These are phyloP conservation scores for Heritiera fomes DNA, from an alignment of 345 rosid species.

Conservation along the genomic window DNA sequence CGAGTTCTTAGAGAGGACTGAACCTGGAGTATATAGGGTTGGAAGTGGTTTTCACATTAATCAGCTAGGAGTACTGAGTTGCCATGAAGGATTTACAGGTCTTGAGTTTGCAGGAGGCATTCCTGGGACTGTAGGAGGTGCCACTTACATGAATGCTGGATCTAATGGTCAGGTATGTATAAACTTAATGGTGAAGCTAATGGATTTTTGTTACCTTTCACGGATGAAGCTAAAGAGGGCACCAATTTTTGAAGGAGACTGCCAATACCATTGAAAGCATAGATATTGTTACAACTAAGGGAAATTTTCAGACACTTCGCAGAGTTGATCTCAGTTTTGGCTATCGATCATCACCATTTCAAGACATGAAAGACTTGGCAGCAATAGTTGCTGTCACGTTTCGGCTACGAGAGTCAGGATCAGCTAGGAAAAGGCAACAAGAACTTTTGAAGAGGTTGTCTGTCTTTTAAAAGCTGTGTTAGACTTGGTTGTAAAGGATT, in stretches of 20 bases:
- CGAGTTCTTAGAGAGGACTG: constrained; percentile 36
- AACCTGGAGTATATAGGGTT: constrained; percentile 29
- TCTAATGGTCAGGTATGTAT: constrained; percentile 33
- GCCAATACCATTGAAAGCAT: constrained; percentile 31
- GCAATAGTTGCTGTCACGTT: constrained; percentile 39
- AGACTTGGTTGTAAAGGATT: not conserved
- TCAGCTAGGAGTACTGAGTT: constrained; percentile 29
- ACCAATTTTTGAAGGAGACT: constrained; percentile 27
- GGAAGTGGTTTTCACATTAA: constrained; percentile 42
- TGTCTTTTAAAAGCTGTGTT: not conserved
- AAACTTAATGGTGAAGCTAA: not conserved
- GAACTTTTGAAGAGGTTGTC: constrained; percentile 21
- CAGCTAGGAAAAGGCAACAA: constrained; percentile 31
- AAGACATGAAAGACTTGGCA: constrained; percentile 32
- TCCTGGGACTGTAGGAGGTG: constrained; percentile 36
- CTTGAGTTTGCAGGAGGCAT: constrained; percentile 41
- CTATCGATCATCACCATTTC: constrained; percentile 38
- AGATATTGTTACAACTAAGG: constrained; percentile 25
- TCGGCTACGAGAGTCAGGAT: constrained; percentile 23
- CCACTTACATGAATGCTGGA: constrained; percentile 41
- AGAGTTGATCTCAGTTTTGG: constrained; percentile 31
- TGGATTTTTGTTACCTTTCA: not conserved
- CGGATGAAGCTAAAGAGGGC: not conserved
- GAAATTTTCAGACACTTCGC: constrained; percentile 22
- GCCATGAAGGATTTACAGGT: constrained; percentile 28